Percentiles rank a stretch among this genome's conserved stretches.
Conservation (phyloP, 352 stramenopile species). For the Phytophthora foliorum region DNA sequence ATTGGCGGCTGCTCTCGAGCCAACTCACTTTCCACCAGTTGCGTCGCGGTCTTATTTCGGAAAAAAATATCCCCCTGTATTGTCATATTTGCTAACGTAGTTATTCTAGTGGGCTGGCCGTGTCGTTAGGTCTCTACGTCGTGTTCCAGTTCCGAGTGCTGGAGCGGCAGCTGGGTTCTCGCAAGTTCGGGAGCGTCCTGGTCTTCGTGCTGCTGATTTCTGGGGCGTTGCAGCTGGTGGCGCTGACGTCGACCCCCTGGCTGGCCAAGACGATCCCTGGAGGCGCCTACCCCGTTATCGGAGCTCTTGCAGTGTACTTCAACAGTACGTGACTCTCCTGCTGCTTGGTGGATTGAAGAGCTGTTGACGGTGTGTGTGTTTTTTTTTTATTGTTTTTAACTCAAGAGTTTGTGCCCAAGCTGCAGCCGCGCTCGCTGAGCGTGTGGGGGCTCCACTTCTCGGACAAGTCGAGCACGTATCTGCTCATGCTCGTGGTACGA, state of each 20-base stretch:
- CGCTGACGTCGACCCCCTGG: conserved; percentile 53
- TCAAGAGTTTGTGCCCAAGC: conserved; percentile 81
- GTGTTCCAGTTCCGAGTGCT: conserved; percentile 90
- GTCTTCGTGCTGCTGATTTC: conserved; percentile 71
- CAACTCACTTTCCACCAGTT: conserved; percentile 86
- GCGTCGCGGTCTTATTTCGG: conserved; percentile 18
- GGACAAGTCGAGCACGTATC: conserved; percentile 84
- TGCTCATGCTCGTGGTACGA: conserved; percentile 79
- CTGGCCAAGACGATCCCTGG: conserved; percentile 56
- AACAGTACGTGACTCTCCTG: conserved; percentile 58
- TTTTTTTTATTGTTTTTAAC: conserved; percentile 4
- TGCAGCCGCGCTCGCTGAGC: conserved; percentile 71
- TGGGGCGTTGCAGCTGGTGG: conserved; percentile 54
- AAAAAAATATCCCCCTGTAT: conserved; percentile 10
- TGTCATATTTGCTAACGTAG: conserved; percentile 16
- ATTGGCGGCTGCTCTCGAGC: conserved; percentile 75
- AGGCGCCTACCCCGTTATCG: conserved; percentile 79
- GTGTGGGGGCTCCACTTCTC: conserved; percentile 82
- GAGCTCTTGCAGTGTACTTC: conserved; percentile 80
- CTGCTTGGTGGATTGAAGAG: background rate
- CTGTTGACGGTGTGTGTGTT: background rate
- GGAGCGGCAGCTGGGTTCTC: conserved; percentile 86
- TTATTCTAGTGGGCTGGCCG: conserved; percentile 67
- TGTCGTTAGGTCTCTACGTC: conserved; percentile 84
- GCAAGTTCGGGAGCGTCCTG: conserved; percentile 85